These are phyloP conservation scores for Pleomassaria siparia DNA, from an alignment of 2,329 filamentous ascomycete species.

Conservation along the genomic window DNA sequence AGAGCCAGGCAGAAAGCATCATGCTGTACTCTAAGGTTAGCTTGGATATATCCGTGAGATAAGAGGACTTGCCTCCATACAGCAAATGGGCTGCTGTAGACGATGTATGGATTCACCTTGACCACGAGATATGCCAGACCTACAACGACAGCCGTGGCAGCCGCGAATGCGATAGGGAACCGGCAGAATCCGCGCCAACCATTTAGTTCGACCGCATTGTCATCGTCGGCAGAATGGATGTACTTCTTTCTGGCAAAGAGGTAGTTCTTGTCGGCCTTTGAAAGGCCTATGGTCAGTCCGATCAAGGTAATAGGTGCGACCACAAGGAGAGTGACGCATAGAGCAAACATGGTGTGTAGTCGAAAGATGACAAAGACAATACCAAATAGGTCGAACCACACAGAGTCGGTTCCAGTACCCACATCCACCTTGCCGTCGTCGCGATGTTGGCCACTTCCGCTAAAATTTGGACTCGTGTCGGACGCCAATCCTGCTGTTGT, in stretches of 20 bases:
- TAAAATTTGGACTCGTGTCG: slow-evolving; percentile 67
- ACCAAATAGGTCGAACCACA: slow-evolving; percentile 96
- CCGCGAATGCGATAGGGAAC: slow-evolving; percentile 72
- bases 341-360: slow-evolving; percentile 81
- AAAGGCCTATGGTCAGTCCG: slow-evolving; percentile 67
- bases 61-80: slow-evolving; percentile 63
- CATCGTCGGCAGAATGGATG: slow-evolving; percentile 60
- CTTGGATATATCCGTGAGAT: neutral
- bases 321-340: slow-evolving; percentile 81
- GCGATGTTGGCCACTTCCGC: slow-evolving; percentile 59
- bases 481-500: slow-evolving; percentile 72
- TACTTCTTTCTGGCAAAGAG: slow-evolving; percentile 71
- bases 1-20: slow-evolving; percentile 79
- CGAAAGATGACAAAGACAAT: slow-evolving; percentile 75
- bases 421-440: slow-evolving; percentile 66
- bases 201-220: slow-evolving; percentile 64
- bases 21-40: slow-evolving; percentile 54
- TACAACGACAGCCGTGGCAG: slow-evolving; percentile 69
- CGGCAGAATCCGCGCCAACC: slow-evolving; percentile 83
- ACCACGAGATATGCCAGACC: slow-evolving; percentile 73
- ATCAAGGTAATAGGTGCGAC: slow-evolving; percentile 74
- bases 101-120: slow-evolving; percentile 84
- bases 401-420: slow-evolving; percentile 67
- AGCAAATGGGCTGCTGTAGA: slow-evolving; percentile 86
- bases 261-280: slow-evolving; percentile 80